Base-by-base conservation (phyloP, 2,329 filamentous ascomycete species). In the Ophiocordyceps polyrhachis-furcata region DNA sequence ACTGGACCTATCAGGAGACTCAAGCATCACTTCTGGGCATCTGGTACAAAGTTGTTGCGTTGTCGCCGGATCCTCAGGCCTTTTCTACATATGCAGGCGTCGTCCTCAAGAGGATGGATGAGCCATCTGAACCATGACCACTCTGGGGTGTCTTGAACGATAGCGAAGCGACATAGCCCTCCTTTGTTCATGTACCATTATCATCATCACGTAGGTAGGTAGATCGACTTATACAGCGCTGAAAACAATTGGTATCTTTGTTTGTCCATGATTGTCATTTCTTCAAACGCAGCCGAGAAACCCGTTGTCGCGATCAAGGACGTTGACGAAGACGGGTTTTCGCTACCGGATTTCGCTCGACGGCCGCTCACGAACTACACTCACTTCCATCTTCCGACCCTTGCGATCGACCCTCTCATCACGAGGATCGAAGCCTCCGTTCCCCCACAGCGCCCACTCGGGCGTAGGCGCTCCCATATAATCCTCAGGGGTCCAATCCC, bases 401-500 rank as follows among this genome's bases (percentile, higher is more conserved):
- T 94, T 95, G 52, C 81, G 74, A 60, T 89, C 83, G 9, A 95
- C 87, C 50, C 89, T 73, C 60, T 83, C 76, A 62, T 96, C 91
- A 43, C 83, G 72, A 1, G 89, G 89, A 64, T 96, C 86, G 59
- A 96, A 96, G 0, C 89, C 91, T 2, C 89, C 89, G 51, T 88
- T 84, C 0, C 89, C 91, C 86, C 87, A 96, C 17, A 81, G 76
- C 11, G 89, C 89, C 91, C 89, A 96, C 58, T 94, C 86, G 1
- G 87, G 84, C 35, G 87, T 96, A 52, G 82, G 73, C 38, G 70
- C 71, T 4, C 80, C 83, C 69, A 93, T 83, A 63, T 96, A 96
- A 57, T 96, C 88, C 63, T 94, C 86, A 0, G 89, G 87, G 9
- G 67, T 70, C 69, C 93, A 95, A 13, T 83, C 73, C 17, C 73